These are phyloP conservation scores for Eremochloa ophiuroides DNA, from an alignment of 176 grass and related monocot genomes.

Conservation along the genomic window DNA sequence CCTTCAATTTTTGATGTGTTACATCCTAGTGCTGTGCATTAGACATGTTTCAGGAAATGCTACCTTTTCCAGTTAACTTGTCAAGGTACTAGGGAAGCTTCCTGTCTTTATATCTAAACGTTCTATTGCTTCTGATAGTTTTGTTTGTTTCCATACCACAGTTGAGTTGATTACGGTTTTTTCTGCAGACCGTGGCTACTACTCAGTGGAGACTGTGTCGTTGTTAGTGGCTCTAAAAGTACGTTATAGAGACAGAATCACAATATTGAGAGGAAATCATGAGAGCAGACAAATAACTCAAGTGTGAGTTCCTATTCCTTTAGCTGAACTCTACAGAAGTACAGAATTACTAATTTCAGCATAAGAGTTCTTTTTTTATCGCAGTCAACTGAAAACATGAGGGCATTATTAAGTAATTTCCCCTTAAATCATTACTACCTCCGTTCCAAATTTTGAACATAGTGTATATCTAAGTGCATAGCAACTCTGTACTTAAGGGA, in stretches of 20 bases:
- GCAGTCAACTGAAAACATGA: constrained; percentile 6
- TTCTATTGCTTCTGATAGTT: not conserved
- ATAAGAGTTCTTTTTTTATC: constrained; percentile 9
- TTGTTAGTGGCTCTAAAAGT: constrained; percentile 72
- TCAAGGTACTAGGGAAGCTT: not conserved
- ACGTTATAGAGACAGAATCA: constrained; percentile 71
- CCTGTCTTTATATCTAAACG: constrained; percentile 13
- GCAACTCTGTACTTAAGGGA: not conserved
- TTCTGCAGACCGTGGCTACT: constrained; percentile 77
- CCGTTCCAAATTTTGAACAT: not conserved
- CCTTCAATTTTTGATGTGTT: not conserved
- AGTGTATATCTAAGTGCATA: not conserved
- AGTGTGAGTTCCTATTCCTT: constrained; percentile 56
- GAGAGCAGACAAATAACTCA: constrained; percentile 83
- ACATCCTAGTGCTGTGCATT: not conserved
- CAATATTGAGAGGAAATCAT: constrained; percentile 78
- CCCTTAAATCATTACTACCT: not conserved
- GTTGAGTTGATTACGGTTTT: constrained; percentile 16
- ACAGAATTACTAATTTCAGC: constrained; percentile 13
- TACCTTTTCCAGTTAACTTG: constrained; percentile 7
- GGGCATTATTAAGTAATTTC: not conserved
- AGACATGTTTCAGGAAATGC: not conserved
- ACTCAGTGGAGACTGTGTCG: constrained; percentile 65
- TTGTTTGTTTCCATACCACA: constrained; percentile 7
- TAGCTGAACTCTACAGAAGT: constrained; percentile 6